Evolutionary conservation across 2,329 filamentous ascomycete species (phyloP).

Genomic region (Botryosphaeria dothidea): DNA sequence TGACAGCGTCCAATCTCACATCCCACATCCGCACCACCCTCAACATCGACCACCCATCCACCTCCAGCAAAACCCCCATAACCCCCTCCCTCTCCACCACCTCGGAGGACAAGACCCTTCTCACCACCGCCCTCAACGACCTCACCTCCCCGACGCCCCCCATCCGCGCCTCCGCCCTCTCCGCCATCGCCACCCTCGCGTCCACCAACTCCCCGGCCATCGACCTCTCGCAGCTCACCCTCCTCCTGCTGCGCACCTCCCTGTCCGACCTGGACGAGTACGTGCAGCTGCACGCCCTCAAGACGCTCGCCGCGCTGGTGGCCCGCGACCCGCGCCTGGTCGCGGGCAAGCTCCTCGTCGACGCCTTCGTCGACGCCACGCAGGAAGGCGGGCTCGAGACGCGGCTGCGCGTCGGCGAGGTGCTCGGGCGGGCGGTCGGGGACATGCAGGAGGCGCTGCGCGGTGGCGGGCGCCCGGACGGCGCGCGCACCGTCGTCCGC

Average conservation of each 20-base stretch:
- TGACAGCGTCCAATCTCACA: constrained; percentile 5
- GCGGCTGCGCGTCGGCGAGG: constrained; percentile 68
- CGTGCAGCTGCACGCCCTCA: constrained; percentile 68
- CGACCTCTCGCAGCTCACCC: constrained; percentile 65
- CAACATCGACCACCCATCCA: neutral
- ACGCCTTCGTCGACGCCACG: constrained; percentile 69
- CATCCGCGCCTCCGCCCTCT: constrained; percentile 39
- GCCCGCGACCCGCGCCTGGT: constrained; percentile 64
- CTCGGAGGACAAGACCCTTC: neutral
- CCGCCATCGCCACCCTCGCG: constrained; percentile 50
- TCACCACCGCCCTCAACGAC: constrained; percentile 10
- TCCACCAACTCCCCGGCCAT: constrained; percentile 57
- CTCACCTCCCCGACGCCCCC: constrained; percentile 34
- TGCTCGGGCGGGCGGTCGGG: constrained; percentile 29
- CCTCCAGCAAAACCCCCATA: constrained; percentile 32
- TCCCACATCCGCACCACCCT: constrained; percentile 56
- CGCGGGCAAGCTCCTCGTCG: constrained; percentile 59
- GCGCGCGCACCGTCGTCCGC: constrained; percentile 40
- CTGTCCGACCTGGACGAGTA: constrained; percentile 70
- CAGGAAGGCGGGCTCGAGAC: constrained; percentile 55
- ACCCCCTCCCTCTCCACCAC: constrained; percentile 53
- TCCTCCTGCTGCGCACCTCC: constrained; percentile 65
- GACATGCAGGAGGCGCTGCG: constrained; percentile 9
- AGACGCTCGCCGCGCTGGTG: constrained; percentile 63
- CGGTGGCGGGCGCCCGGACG: neutral